phyloP scores from a whole-genome alignment of 208 protist species.

The Leishmania major region DNA sequence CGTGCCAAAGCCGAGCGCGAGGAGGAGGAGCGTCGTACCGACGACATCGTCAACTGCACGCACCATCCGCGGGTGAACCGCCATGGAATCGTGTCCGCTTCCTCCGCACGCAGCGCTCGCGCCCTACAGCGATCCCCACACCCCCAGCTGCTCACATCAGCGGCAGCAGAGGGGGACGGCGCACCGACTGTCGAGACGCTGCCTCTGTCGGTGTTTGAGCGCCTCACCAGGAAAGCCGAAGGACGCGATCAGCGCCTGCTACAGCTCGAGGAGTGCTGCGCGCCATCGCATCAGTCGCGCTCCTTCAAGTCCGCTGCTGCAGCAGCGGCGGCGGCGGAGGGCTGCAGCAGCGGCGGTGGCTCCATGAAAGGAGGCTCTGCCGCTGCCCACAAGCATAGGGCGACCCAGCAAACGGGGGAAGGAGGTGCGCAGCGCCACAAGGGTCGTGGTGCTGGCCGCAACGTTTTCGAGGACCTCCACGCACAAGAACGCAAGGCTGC shows the following conservation, averaged over 20 bases:
- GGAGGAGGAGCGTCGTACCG: conserved; percentile 16
- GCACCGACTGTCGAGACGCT: not conserved
- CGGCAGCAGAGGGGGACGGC: not conserved
- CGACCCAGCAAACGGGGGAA: too few species aligned
- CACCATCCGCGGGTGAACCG: conserved; percentile 20
- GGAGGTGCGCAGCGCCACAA: not conserved
- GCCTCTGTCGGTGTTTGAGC: conserved; percentile 14
- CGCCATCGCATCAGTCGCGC: not conserved
- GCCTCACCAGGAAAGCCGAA: conserved; percentile 12
- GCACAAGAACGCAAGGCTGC: not conserved
- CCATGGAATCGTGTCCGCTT: not conserved
- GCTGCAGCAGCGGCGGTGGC: not conserved
- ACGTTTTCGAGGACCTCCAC: conserved; percentile 20
- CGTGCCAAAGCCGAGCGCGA: conserved; percentile 16
- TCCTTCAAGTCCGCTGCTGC: not conserved
- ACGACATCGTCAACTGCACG: conserved; percentile 24
- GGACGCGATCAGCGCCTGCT: conserved; percentile 25
- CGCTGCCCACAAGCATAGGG: not conserved
- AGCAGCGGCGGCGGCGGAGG: not conserved
- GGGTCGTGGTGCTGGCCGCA: not conserved
- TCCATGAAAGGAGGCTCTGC: not conserved
- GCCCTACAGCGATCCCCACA: not conserved
- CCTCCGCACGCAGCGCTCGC: not conserved
- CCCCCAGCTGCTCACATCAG: not conserved
- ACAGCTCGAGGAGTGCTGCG: conserved; percentile 13